Conservation (phyloP, 169 alveolate species). For the Blepharisma undulans region DNA sequence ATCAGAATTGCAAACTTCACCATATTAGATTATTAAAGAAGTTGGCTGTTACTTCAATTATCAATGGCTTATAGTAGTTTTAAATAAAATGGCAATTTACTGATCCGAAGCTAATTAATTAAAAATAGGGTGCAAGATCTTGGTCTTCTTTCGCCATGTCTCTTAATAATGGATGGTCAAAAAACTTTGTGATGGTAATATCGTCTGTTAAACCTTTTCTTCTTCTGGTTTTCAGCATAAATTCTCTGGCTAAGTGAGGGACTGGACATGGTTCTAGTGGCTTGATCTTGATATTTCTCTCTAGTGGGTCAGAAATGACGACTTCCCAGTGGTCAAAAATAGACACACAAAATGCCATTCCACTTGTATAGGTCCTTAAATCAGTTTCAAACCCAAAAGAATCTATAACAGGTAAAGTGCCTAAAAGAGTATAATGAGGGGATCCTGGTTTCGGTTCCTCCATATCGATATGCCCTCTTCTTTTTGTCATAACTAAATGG, state of each 20-base stretch:
- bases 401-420: slow-evolving; percentile 97
- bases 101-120: not conserved
- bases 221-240: slow-evolving; percentile 95
- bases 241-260: slow-evolving; percentile 97
- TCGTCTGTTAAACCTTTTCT: slow-evolving; percentile 95
- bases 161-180: slow-evolving; percentile 68
- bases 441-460: slow-evolving; percentile 94
- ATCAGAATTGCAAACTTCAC: not conserved
- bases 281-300: slow-evolving; percentile 91
- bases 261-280: slow-evolving; percentile 98
- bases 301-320: slow-evolving; percentile 99
- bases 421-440: slow-evolving; percentile 93
- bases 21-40: not conserved
- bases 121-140: slow-evolving; percentile 46
- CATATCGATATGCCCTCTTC: slow-evolving; percentile 86
- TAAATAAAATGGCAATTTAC: not conserved
- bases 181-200: slow-evolving; percentile 80
- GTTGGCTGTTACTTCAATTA: not conserved
- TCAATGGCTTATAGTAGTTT: not conserved
- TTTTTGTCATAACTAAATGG: slow-evolving; percentile 87
- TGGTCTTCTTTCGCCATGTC: slow-evolving; percentile 57
- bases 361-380: slow-evolving; percentile 95
- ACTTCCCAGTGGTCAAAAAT: slow-evolving; percentile 96
- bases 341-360: slow-evolving; percentile 96
- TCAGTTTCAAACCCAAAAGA: slow-evolving; percentile 99